Conservation (phyloP, 2,329 filamentous ascomycete genomes). For the Mycosphaerella arachidis region DNA sequence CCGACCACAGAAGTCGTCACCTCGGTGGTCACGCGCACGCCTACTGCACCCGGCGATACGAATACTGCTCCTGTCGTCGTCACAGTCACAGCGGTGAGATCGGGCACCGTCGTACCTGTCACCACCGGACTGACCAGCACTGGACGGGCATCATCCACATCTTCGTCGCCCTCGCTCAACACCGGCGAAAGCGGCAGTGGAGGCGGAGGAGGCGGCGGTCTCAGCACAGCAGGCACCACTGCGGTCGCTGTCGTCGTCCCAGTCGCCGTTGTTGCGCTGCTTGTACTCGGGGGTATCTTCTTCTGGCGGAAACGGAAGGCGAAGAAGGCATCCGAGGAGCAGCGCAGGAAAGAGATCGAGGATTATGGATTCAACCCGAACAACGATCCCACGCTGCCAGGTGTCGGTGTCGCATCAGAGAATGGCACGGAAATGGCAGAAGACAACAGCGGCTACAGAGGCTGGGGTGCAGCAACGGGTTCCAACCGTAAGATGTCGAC, state of each 20-base stretch:
- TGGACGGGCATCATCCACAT: constrained; percentile 4
- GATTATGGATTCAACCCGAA: constrained; percentile 99
- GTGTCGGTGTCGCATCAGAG: constrained; percentile 49
- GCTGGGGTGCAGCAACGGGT: constrained; percentile 69
- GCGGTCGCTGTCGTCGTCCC: constrained; percentile 92
- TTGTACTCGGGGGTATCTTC: constrained; percentile 72
- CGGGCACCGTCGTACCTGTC: constrained; percentile 8
- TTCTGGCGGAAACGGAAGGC: constrained; percentile 88
- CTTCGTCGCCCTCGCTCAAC: constrained; percentile 12
- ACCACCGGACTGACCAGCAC: constrained; percentile 4
- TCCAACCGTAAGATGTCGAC: constrained; percentile 75
- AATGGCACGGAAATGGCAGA: constrained; percentile 68
- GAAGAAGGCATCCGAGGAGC: constrained; percentile 77
- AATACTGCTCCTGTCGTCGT: constrained; percentile 11
- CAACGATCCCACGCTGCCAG: constrained; percentile 74
- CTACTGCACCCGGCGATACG: constrained; percentile 8
- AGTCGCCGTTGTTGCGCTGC: constrained; percentile 77
- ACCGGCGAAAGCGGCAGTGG: constrained; percentile 6
- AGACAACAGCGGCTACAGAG: constrained; percentile 78
- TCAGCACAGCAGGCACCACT: constrained; percentile 66
- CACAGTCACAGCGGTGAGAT: constrained; percentile 13
- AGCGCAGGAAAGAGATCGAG: constrained; percentile 90
- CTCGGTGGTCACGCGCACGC: constrained; percentile 15
- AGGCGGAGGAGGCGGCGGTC: constrained; percentile 37
- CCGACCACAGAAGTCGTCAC: constrained; percentile 20